Base-by-base conservation (phyloP, 495 filamentous ascomycete species). In the Neurospora sp. region DNA sequence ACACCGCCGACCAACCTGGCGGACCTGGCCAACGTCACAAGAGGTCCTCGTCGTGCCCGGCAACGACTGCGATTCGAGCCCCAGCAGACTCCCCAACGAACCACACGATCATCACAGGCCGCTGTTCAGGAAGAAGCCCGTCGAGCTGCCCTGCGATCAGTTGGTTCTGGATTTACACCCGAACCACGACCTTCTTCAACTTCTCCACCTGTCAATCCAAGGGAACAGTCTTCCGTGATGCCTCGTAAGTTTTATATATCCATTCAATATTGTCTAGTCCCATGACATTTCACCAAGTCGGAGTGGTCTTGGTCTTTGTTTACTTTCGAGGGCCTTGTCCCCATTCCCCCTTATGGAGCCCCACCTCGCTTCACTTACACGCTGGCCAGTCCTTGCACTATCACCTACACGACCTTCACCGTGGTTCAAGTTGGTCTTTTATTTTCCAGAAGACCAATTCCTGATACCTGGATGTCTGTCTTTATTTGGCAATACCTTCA, bases 21-120 rank as follows among this genome's bases (percentile, higher is more conserved):
- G 2, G 71, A 76, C 20, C 39, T 73, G 11, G 71, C 73, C 39
- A 42, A 73, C 23, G 31, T 69, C 16, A 18, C 31, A 10, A 70
- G 74, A 74, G 76, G 42, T 5, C 72, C 74, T 39, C 74, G 76
- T 31, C 76, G 76, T 41, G 73, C 73, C n/a, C 72, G 74, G 23
- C 54, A 62, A 62, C 54, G 54, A 62, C 54, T 62, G 54, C 54
- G 54, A 62, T 62, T 62, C 23, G 54, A 62, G 23, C 11, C 54
- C 23, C 54, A 62, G 54, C 54, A 62, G 23, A 62, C 54, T 2
- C 54, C 27, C 27, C 54, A 35, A 31, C 23, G 54, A 31, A 62
- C 54, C 11, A 62, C 54, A 4, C 54, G 54, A 62, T 27, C 54
- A 62, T 27, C 54, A 62, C 54, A 62, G 54, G 54, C 54, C 16